Conservation (phyloP, 176 grass and related monocot genomes). For the Eragrostis curvula region DNA sequence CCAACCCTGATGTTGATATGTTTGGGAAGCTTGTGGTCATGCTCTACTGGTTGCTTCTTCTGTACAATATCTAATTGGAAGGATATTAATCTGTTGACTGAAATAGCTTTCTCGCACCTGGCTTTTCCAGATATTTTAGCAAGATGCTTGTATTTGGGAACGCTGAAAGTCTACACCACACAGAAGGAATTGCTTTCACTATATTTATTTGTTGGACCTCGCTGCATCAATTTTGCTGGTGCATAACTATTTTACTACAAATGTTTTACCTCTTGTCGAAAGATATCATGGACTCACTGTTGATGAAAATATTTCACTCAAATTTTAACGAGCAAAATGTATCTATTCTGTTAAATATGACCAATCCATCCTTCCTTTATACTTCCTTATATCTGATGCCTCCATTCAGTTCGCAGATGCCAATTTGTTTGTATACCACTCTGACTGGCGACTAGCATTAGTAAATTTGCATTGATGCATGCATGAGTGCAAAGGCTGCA, state of each 20-base stretch:
- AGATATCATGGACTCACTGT: not conserved
- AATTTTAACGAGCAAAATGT: too few species aligned
- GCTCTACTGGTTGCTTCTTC: conserved; percentile 23
- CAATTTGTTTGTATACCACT: not conserved
- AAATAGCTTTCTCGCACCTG: conserved; percentile 7
- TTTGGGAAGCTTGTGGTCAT: not conserved
- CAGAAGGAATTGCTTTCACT: not conserved
- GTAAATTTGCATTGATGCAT: not conserved
- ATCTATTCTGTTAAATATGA: not conserved
- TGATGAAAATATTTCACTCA: not conserved
- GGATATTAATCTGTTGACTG: conserved; percentile 17
- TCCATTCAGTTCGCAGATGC: not conserved
- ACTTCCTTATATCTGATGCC: not conserved
- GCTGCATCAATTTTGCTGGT: not conserved
- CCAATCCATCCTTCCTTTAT: not conserved
- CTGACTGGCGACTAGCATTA: not conserved
- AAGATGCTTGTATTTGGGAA: not conserved
- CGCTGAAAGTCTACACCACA: not conserved
- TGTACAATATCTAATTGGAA: conserved; percentile 10
- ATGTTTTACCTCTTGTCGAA: conserved; percentile 2
- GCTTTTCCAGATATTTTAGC: not conserved
- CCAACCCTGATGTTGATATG: not conserved
- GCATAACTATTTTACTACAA: not conserved
- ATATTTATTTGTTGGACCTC: not conserved
- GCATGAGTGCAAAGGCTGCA: not conserved